These are phyloP conservation scores for Podospora pseudoanserina DNA, from an alignment of 495 filamentous ascomycete species.

Conservation along the genomic window DNA sequence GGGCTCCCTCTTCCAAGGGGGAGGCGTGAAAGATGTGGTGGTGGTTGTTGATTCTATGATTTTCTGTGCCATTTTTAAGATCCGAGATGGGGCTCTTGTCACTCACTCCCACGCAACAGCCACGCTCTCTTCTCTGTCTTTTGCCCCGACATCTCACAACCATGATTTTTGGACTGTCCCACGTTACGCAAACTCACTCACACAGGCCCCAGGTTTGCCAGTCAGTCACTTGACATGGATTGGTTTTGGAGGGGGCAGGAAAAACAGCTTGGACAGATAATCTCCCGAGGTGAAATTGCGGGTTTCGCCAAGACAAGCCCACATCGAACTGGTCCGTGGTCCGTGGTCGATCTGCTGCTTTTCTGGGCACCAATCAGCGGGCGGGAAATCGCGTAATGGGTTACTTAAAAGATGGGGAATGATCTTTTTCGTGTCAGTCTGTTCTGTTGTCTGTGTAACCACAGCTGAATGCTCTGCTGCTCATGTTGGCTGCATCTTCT, in stretches of 20 bases:
- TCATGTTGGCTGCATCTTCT: background rate
- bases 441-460: background rate
- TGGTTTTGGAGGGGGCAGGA: background rate
- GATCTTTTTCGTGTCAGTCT: conserved; percentile 3
- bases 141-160: background rate
- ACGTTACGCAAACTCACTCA: background rate
- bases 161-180: background rate
- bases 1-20: background rate
- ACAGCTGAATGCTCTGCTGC: background rate
- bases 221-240: background rate
- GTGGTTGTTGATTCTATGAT: background rate
- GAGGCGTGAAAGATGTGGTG: too few species aligned
- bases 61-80: background rate
- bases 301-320: conserved; percentile 4
- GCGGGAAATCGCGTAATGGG: conserved; percentile 13
- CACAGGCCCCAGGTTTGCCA: background rate
- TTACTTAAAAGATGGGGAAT: background rate
- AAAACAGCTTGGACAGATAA: background rate
- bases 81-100: background rate
- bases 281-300: conserved; percentile 2
- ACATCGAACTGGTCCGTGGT: background rate
- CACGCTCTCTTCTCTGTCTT: background rate
- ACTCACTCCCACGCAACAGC: background rate
- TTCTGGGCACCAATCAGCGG: conserved; percentile 25
- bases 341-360: background rate